phyloP scores from a whole-genome alignment of 352 stramenopile genomes.

The Phytophthora cactorum region DNA sequence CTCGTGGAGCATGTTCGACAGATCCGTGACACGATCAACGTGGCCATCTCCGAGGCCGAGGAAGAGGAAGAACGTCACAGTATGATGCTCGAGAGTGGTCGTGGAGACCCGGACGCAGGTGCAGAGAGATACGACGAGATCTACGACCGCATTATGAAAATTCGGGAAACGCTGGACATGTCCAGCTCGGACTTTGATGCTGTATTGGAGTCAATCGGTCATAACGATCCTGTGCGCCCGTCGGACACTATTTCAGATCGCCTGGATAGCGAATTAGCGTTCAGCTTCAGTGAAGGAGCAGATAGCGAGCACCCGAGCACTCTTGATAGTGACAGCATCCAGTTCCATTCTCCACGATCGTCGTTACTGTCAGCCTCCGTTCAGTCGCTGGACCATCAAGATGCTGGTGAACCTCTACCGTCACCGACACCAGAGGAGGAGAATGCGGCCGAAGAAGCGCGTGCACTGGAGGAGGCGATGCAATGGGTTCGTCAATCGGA shows the following conservation, averaged over 20 bases:
- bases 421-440: constrained; percentile 22
- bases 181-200: constrained; percentile 55
- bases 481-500: constrained; percentile 42
- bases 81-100: constrained; percentile 30
- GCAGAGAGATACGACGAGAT: constrained; percentile 48
- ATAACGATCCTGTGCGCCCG: constrained; percentile 17
- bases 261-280: constrained; percentile 30
- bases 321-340: constrained; percentile 25
- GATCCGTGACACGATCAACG: constrained; percentile 72
- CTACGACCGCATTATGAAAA: constrained; percentile 58
- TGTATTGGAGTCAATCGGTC: constrained; percentile 44
- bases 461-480: constrained; percentile 43
- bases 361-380: constrained; percentile 35
- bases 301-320: constrained; percentile 23
- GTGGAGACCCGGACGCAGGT: constrained; percentile 27
- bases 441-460: constrained; percentile 28
- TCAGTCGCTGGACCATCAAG: constrained; percentile 40
- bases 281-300: constrained; percentile 31
- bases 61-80: constrained; percentile 45
- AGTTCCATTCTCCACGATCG: constrained; percentile 37
- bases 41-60: constrained; percentile 67
- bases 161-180: constrained; percentile 55
- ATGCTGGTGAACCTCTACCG: constrained; percentile 38
- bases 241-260: constrained; percentile 28
- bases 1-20: constrained; percentile 71